phyloP scores from a whole-genome alignment of 2,329 filamentous ascomycete species.

The Aspergillus tubingensis region DNA sequence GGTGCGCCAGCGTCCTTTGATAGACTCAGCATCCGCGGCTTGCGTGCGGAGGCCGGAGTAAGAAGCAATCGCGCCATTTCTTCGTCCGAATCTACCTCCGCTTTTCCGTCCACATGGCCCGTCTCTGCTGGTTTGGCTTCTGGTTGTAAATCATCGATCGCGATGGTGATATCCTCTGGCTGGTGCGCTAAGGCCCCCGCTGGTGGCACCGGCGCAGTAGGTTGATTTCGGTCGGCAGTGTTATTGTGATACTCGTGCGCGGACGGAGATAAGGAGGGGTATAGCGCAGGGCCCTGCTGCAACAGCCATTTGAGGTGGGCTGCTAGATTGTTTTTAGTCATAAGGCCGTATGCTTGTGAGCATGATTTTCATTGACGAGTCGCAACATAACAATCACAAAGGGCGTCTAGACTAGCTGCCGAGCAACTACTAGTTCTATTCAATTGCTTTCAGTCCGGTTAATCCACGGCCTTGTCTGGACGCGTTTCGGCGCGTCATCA shows the following conservation, averaged over 20 bases:
- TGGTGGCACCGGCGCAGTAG: constrained; percentile 7
- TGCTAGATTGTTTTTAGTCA: constrained; percentile 52
- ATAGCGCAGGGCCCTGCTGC: constrained; percentile 39
- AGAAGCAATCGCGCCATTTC: constrained; percentile 50
- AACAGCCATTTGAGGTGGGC: constrained; percentile 51
- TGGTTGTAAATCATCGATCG: constrained; percentile 17
- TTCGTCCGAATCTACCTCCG: constrained; percentile 29
- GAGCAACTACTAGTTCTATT: constrained; percentile 8
- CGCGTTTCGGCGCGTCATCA: constrained; percentile 30
- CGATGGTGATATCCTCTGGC: constrained; percentile 11
- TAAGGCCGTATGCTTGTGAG: constrained; percentile 37
- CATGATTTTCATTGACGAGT: constrained; percentile 28
- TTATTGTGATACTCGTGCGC: constrained; percentile 27
- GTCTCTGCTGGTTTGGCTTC: constrained; percentile 11
- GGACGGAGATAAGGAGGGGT: constrained; percentile 33
- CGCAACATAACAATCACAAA: constrained; percentile 10
- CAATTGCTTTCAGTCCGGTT: neutral
- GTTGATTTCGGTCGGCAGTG: constrained; percentile 9
- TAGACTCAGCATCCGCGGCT: constrained; percentile 44
- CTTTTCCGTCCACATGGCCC: constrained; percentile 26
- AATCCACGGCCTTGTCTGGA: constrained; percentile 9
- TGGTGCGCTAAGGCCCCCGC: constrained; percentile 10
- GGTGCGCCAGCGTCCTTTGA: constrained; percentile 22
- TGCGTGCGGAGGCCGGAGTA: constrained; percentile 42
- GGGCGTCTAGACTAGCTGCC: constrained; percentile 4